Evolutionary conservation across 208 protist species (phyloP).

Genomic region (Trypanosomatidae sp.): DNA sequence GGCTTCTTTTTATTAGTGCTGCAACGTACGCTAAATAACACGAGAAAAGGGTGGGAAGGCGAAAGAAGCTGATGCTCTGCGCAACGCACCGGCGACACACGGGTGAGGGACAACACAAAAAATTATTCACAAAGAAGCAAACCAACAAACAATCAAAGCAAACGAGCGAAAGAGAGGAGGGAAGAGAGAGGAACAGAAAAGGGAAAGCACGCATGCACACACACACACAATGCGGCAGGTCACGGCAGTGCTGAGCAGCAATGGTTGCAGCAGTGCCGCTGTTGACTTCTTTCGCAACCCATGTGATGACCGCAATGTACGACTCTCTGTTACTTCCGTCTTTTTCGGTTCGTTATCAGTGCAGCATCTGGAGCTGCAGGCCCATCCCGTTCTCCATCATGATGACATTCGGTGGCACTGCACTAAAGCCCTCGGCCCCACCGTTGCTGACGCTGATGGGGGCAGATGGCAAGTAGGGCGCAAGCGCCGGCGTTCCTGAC

Average conservation of each 20-base stretch:
- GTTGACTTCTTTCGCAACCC: neutral
- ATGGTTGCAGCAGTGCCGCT: neutral
- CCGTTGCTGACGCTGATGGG: neutral
- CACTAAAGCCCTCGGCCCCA: neutral
- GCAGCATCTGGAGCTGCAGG: constrained; percentile 19
- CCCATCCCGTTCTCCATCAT: constrained; percentile 11
- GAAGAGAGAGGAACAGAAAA: neutral
- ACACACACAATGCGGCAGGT: neutral
- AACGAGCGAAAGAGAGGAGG: constrained; percentile 5
- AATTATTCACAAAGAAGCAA: neutral
- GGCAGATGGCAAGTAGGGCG: constrained; percentile 1
- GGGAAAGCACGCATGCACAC: neutral
- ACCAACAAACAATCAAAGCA: neutral
- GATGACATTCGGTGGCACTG: constrained; percentile 5
- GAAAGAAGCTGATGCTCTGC: neutral
- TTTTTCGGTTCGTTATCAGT: neutral
- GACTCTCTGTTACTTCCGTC: neutral
- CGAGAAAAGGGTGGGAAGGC: neutral
- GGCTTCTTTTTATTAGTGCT: neutral
- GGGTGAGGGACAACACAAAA: neutral
- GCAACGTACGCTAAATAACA: neutral
- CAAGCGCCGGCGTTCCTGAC: constrained; percentile 4
- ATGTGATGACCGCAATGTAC: neutral
- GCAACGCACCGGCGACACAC: neutral
- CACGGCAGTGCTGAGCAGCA: neutral